Evolutionary conservation across 768 basidiomycete genomes (phyloP), one percentile per base, ranked within the genome.

Genomic region (Obba rivulosa): DNA sequence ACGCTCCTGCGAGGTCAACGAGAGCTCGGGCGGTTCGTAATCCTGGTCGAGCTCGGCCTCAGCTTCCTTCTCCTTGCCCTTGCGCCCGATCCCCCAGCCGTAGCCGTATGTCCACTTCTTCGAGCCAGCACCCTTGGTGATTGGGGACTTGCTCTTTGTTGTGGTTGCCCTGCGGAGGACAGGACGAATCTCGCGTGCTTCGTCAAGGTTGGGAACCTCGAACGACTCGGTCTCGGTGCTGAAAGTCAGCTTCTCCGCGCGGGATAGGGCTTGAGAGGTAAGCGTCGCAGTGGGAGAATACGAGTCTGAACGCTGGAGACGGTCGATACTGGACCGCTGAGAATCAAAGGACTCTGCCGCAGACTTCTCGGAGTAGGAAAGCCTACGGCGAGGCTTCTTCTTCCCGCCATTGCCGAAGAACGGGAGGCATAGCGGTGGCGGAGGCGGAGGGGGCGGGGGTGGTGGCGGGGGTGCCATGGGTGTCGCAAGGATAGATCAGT

Each of bases 31-130:
- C 47, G 53, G 14, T 66, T 66, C 44, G 31, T 38, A 18, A 5
- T 34, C 48, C 62, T 56, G 40, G 48, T 60, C 61, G 16, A 61
- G 59, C 28, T 62, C 62, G 46, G 58, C 59, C 64, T 57, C 63
- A 65, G 68, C 49, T 50, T 60, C 31, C 65, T 67, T 50, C 52
- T 72, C 74, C 50, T 62, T 62, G 43, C 61, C 60, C 48, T 61
- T 64, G 68, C 72, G 80, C 38, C 83, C 83, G 34, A 78, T 44
- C 0, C 83, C 83, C 80, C 81, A 83, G 34, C 83, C 83, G 62
- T 84, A 86, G n/a, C 84, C 81, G 75, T 77, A 82, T 59, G 70
- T 79, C 54, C 56, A 59, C 46, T 59, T 60, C 40, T 65, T 66
- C 34, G 75, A 66, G 1, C 62, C 53, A 10, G 68, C 43, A 40